A percentile compares a stretch with the other conserved stretches of the same genome.
Evolutionary conservation across 2,329 filamentous ascomycete genomes (phyloP).

Genomic region (Aureobasidium melanogenum): DNA sequence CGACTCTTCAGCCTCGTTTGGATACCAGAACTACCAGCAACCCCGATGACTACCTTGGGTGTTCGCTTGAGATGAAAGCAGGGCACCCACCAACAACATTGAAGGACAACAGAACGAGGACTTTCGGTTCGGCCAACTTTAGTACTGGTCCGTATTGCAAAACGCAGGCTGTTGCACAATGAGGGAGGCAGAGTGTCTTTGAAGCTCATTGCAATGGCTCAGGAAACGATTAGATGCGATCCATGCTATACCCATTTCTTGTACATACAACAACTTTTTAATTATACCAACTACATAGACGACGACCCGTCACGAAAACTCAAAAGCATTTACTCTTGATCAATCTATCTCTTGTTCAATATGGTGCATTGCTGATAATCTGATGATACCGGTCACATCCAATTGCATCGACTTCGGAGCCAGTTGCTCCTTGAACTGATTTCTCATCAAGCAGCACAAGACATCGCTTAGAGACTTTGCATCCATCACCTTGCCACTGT

Average conservation of each 20-base stretch:
- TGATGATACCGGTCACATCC: neutral
- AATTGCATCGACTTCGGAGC: neutral
- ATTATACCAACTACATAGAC: neutral
- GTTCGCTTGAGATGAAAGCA: neutral
- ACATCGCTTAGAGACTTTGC: neutral
- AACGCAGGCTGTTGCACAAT: neutral
- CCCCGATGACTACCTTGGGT: neutral
- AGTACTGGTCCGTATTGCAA: neutral
- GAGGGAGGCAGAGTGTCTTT: neutral
- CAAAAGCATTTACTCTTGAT: neutral
- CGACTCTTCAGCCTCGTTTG: neutral
- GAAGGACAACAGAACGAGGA: neutral
- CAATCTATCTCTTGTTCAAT: neutral
- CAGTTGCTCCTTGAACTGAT: neutral
- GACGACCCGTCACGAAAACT: neutral
- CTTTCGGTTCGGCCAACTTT: neutral
- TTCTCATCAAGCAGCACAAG: neutral
- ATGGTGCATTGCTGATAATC: neutral
- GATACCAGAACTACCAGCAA: neutral
- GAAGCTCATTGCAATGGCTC: neutral
- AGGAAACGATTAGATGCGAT: neutral
- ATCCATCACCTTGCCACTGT: neutral
- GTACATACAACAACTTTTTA: neutral
- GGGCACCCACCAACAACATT: neutral
- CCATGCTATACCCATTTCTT: neutral